Conservation (phyloP, 129 eudicot genomes). For the Oenanthe sinensis region DNA sequence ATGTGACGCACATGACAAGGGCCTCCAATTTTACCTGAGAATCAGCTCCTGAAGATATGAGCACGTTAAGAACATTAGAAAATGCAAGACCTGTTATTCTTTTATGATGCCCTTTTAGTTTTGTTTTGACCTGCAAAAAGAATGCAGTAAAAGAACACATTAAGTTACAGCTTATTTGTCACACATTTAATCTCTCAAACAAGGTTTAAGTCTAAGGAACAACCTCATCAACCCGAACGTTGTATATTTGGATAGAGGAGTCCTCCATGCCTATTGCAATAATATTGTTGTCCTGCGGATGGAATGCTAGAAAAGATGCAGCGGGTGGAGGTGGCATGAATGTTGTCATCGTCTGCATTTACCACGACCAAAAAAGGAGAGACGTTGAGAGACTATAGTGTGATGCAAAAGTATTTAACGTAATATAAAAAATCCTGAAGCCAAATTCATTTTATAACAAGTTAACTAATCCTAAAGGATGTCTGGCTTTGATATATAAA, state of each 20-base stretch:
- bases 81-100: slow-evolving; percentile 79
- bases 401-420: background rate
- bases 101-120: slow-evolving; percentile 76
- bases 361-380: slow-evolving; percentile 6
- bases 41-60: slow-evolving; percentile 85
- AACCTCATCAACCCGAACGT: slow-evolving; percentile 81
- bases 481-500: background rate
- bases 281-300: slow-evolving; percentile 80
- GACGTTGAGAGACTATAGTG: background rate
- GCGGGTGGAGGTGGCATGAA: slow-evolving; percentile 92
- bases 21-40: slow-evolving; percentile 47
- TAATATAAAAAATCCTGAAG: background rate
- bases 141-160: slow-evolving; percentile 1
- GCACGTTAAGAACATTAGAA: slow-evolving; percentile 59
- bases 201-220: slow-evolving; percentile 1
- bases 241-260: slow-evolving; percentile 72
- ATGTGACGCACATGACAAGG: slow-evolving; percentile 1
- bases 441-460: background rate
- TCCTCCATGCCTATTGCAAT: slow-evolving; percentile 90
- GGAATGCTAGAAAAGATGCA: slow-evolving; percentile 73
- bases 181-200: background rate
- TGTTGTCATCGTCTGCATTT: slow-evolving; percentile 69
- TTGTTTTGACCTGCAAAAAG: slow-evolving; percentile 53
- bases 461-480: background rate
- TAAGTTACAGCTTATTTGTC: background rate